Evolutionary conservation across 441 rosid species (phyloP).

Genomic region (Codiaeum variegatum): DNA sequence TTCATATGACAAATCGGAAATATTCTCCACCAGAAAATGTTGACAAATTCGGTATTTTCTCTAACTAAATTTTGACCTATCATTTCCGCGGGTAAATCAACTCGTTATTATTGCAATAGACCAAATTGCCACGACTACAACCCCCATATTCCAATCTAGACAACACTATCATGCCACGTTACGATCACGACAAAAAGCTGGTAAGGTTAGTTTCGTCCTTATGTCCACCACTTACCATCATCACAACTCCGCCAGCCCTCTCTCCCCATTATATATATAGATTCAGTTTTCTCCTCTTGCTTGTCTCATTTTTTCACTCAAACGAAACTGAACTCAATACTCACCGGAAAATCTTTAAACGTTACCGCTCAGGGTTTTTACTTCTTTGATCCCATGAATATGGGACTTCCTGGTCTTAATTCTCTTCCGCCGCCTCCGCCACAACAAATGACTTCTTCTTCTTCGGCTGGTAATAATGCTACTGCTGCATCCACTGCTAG

Average conservation of each 20-base stretch:
- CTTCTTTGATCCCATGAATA: slow-evolving; percentile 56
- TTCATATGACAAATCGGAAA: not conserved
- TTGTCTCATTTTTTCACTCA: not conserved
- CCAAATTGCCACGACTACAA: slow-evolving; percentile 16
- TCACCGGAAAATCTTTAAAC: not conserved
- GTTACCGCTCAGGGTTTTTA: slow-evolving; percentile 41
- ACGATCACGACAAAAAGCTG: not conserved
- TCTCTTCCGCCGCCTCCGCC: slow-evolving; percentile 38
- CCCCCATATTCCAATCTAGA: slow-evolving; percentile 5
- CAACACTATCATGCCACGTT: slow-evolving; percentile 30
- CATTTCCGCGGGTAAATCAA: not conserved
- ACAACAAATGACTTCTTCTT: slow-evolving; percentile 14
- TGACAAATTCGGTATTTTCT: not conserved
- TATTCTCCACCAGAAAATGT: not conserved
- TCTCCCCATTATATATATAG: slow-evolving; percentile 5
- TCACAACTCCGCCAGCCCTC: not conserved
- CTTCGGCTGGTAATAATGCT: slow-evolving; percentile 13
- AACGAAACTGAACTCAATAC: not conserved
- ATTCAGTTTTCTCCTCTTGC: not conserved
- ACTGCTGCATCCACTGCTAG: not conserved
- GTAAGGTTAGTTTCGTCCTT: slow-evolving; percentile 24
- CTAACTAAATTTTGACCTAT: not conserved
- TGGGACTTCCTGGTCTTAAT: slow-evolving; percentile 55
- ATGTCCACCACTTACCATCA: slow-evolving; percentile 11
- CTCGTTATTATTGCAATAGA: not conserved